phyloP scores from a whole-genome alignment of 1,284 basidiomycete genomes.

The Hypsizygus ulmarius region DNA sequence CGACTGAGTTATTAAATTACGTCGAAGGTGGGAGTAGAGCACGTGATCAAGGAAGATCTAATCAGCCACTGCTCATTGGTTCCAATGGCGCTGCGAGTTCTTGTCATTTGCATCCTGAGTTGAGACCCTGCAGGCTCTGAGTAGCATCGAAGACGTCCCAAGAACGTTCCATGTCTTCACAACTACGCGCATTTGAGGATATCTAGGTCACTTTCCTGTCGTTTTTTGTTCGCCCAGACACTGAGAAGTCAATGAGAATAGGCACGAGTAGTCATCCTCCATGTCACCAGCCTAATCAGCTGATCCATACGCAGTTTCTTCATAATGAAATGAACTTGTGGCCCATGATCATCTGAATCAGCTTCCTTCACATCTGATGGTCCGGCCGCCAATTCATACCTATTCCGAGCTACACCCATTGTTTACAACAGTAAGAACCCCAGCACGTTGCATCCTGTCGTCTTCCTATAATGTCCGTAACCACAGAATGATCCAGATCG shows the following conservation, averaged over 20 bases:
- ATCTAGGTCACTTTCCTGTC: background rate
- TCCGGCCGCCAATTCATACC: slow-evolving; percentile 11
- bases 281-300: slow-evolving; percentile 5
- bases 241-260: slow-evolving; percentile 2
- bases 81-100: background rate
- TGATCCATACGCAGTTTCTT: slow-evolving; percentile 3
- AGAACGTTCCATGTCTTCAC: background rate
- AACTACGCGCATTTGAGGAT: background rate
- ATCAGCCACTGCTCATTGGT: slow-evolving; percentile 9
- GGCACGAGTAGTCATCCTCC: background rate
- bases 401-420: background rate
- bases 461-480: background rate
- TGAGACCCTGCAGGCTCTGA: too few relatives aligned
- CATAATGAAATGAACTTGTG: background rate
- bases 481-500: too few relatives aligned
- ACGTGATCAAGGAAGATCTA: slow-evolving; percentile 11
- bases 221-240: background rate
- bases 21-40: slow-evolving; percentile 1
- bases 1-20: background rate
- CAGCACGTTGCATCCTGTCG: background rate
- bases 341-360: slow-evolving; percentile 13
- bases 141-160: too few relatives aligned
- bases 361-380: slow-evolving; percentile 8
- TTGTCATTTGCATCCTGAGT: too few relatives aligned
- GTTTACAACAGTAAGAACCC: background rate